A percentile compares a stretch with the other conserved stretches of the same genome.
Conservation (phyloP, 2,329 filamentous ascomycete genomes). For the Penicillium concentricum region DNA sequence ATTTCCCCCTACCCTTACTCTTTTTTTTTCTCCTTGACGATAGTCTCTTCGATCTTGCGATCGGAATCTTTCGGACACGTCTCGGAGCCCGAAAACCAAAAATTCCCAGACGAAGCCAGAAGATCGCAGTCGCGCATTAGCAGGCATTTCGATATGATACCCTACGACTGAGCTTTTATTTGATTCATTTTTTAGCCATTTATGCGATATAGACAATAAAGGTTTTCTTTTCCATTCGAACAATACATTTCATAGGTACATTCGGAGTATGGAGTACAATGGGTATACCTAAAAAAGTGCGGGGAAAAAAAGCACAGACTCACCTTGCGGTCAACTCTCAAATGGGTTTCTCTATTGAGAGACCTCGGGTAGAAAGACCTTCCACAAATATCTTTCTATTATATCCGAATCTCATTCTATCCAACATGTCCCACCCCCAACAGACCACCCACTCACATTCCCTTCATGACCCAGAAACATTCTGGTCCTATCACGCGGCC, state of each 20-base stretch:
- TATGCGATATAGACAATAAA: slow-evolving; percentile 13
- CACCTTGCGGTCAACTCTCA: no score
- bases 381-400: no score
- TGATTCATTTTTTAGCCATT: slow-evolving; percentile 15
- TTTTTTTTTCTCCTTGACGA: not conserved
- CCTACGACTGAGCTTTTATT: slow-evolving; percentile 39
- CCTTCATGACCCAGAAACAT: slow-evolving; percentile 66
- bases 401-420: no score
- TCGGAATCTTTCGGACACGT: not conserved
- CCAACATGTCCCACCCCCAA: slow-evolving; percentile 40
- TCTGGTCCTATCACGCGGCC: slow-evolving; percentile 74
- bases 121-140: slow-evolving; percentile 40
- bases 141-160: slow-evolving; percentile 46
- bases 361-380: no score
- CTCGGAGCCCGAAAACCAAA: slow-evolving; percentile 17
- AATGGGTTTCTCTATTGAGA: no score
- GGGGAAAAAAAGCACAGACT: no score
- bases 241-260: no score
- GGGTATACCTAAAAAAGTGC: no score
- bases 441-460: slow-evolving; percentile 56
- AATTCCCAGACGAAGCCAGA: slow-evolving; percentile 23
- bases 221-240: not conserved
- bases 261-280: no score
- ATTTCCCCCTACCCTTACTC: not conserved
- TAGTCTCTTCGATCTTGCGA: not conserved